Evolutionary conservation across 495 filamentous ascomycete genomes (phyloP), one percentile per base, ranked within the genome.

Genomic region (Penicillium angulare): DNA sequence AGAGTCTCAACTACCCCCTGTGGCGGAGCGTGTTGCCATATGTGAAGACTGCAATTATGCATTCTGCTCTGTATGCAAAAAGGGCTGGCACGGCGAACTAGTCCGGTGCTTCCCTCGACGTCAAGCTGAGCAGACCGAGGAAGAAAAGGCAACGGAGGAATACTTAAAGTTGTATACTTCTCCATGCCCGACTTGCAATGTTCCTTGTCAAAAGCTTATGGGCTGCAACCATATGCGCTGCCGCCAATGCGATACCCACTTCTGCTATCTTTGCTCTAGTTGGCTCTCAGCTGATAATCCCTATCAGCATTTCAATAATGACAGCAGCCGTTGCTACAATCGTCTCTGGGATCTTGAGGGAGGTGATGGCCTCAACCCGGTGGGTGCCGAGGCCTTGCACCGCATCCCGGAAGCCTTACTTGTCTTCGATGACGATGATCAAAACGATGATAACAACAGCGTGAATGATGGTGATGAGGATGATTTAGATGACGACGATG

Each of bases 191-290:
- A 91, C 88, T 3, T 98, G 93, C 66, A 79, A 72, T n/a, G 82
- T 86, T 2, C 89, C 88, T 0, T 85, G 84, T 17, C 88, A 97
- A 58, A 98, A 98, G 71, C 87, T 84, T 10, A 83, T 89, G 58
- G 93, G 93, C 26, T 98, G 93, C 81, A 98, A 98, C 66, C 93
- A 98, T 63, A 98, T 98, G 93, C 86, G 84, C 13, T 98, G 93
- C 65, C 90, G 86, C 67, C 84, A 87, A 47, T 98, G 93, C 72
- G 74, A 82, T 35, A 85, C 89, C 1, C 93, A 97, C 66, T 98
- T 97, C 61, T 98, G 93, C 68, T 98, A 97, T 60, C 84, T 98
- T 5, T 98, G 93, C 65, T 86, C 86, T 0, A 77, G 82, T 10
- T 98, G 90, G 86, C 77, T 98, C n/a, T 72, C 82, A 16, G 79